Conservation (phyloP, 805 yeast species). For the Candida glaebosa region DNA sequence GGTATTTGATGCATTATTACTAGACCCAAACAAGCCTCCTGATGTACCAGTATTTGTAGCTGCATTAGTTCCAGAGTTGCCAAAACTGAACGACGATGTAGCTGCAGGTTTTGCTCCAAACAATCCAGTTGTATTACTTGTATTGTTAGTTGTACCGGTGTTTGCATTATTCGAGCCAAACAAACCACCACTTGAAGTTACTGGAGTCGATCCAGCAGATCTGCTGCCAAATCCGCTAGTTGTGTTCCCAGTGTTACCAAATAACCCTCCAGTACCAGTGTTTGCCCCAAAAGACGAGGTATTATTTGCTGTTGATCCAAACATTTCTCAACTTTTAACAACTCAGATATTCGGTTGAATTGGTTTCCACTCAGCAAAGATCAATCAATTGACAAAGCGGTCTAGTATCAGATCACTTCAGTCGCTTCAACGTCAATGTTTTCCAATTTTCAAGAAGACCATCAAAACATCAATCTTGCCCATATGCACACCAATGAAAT, state of each 20-base stretch:
- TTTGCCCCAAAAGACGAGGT: slow-evolving; percentile 7
- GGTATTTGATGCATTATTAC: slow-evolving; percentile 10
- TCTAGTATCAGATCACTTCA: not conserved
- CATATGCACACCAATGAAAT: not conserved
- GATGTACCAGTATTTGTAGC: slow-evolving; percentile 5
- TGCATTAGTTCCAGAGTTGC: slow-evolving; percentile 1
- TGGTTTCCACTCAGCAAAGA: not conserved
- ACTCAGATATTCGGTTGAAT: not conserved
- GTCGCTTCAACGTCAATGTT: not conserved
- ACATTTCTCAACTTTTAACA: slow-evolving; percentile 9
- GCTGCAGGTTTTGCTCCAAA: slow-evolving; percentile 17
- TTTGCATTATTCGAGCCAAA: slow-evolving; percentile 14
- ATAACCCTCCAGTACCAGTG: slow-evolving; percentile 20
- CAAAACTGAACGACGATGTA: slow-evolving; percentile 4
- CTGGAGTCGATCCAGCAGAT: slow-evolving; percentile 6
- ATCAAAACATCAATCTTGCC: not conserved
- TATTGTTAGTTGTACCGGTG: slow-evolving; percentile 5
- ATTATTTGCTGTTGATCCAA: slow-evolving; percentile 13
- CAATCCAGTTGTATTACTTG: slow-evolving; percentile 14
- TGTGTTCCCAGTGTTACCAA: slow-evolving; percentile 15
- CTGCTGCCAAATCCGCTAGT: slow-evolving; percentile 6
- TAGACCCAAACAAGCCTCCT: slow-evolving; percentile 19
- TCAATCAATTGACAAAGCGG: no score
- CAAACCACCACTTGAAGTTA: slow-evolving; percentile 22
- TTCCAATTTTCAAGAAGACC: not conserved